Conservation (phyloP, 1,139 yeast genomes). For the Magnusiomyces sp. region DNA sequence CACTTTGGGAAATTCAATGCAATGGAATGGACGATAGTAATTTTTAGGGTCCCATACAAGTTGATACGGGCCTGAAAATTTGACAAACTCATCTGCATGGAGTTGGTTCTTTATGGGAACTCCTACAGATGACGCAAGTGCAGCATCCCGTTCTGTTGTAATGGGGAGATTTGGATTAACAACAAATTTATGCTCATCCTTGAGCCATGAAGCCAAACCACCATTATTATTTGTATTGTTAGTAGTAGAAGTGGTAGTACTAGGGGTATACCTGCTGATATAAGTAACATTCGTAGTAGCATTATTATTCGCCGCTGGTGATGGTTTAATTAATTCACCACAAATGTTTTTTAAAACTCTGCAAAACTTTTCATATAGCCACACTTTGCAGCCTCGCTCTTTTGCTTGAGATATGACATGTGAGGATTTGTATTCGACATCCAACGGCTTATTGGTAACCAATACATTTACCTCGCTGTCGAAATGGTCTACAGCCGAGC, state of each 20-base stretch:
- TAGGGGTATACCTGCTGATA: background rate
- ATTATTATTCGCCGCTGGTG: constrained; percentile 5
- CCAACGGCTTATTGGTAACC: constrained; percentile 38
- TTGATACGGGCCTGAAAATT: constrained; percentile 67
- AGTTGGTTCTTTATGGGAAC: constrained; percentile 14
- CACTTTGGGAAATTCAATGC: constrained; percentile 63
- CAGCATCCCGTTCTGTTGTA: background rate
- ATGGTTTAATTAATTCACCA: constrained; percentile 25
- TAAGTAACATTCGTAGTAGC: background rate
- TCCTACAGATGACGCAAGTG: background rate
- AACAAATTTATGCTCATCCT: background rate
- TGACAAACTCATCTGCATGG: constrained; percentile 72
- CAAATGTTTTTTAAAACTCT: constrained; percentile 72
- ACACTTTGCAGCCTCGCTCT: constrained; percentile 55
- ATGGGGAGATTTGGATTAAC: background rate
- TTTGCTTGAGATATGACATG: constrained; percentile 64
- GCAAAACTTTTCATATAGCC: constrained; percentile 82
- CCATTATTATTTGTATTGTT: background rate
- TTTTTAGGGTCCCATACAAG: constrained; percentile 78
- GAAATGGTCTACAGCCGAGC: constrained; percentile 58
- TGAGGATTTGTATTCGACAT: constrained; percentile 37
- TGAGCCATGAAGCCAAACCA: background rate
- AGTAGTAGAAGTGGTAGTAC: background rate
- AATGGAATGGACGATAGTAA: constrained; percentile 70
- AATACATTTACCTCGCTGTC: constrained; percentile 76